Evolutionary conservation across 2,329 filamentous ascomycete species (phyloP).

Genomic region (Ophiocordyceps camponoti-rufipedis): DNA sequence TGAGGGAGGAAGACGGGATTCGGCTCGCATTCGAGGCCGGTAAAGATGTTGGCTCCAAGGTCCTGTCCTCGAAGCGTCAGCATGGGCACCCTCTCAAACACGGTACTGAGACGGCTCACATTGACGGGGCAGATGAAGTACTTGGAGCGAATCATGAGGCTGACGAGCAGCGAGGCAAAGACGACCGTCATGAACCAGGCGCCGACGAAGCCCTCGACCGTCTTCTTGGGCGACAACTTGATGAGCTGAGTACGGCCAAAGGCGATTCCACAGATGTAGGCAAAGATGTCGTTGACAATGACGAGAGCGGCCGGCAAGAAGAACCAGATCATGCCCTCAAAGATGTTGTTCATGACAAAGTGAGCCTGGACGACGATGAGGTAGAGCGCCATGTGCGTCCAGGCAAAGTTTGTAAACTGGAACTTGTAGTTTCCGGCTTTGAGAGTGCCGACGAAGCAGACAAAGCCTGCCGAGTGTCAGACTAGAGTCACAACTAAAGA

Average conservation of each 20-base stretch:
- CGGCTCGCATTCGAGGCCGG: conserved; percentile 70
- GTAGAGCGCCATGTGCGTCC: conserved; percentile 98
- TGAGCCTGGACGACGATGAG: conserved; percentile 95
- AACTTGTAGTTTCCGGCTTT: conserved; percentile 95
- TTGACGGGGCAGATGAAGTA: conserved; percentile 98
- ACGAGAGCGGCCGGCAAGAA: conserved; percentile 88
- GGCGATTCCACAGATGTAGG: conserved; percentile 92
- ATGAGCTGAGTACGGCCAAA: conserved; percentile 94
- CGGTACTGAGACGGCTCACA: conserved; percentile 20
- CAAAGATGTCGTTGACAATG: conserved; percentile 97
- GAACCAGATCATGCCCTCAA: conserved; percentile 99
- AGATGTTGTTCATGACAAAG: conserved; percentile 99
- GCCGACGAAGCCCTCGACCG: conserved; percentile 89
- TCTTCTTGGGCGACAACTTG: conserved; percentile 97
- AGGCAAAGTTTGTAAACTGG: conserved; percentile 97
- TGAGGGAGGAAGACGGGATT: conserved; percentile 82
- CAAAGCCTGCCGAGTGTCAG: conserved; percentile 49
- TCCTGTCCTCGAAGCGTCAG: conserved; percentile 27
- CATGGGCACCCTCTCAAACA: too few relatives aligned
- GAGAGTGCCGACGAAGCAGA: conserved; percentile 90
- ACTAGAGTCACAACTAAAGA: neutral
- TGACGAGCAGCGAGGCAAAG: conserved; percentile 67
- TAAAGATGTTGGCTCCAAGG: conserved; percentile 82
- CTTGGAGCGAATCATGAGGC: conserved; percentile 72
- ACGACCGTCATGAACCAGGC: conserved; percentile 92